phyloP scores from a whole-genome alignment of 257 asterid genomes.

The Thymus mandschuricus region DNA sequence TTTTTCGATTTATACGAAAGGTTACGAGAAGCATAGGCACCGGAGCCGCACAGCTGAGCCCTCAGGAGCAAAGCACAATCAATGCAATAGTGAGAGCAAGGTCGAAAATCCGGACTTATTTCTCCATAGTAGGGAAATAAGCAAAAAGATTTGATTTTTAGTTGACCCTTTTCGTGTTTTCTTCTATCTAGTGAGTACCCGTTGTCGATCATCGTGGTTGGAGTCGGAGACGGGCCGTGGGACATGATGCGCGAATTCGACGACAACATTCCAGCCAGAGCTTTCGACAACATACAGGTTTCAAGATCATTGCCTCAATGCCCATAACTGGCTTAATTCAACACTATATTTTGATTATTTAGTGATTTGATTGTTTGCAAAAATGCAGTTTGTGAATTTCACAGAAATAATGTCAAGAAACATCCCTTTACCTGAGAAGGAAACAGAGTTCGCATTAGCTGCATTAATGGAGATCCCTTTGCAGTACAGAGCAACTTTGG shows the following conservation, averaged over 20 bases:
- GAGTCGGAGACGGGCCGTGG: slow-evolving; percentile 99
- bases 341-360: background rate
- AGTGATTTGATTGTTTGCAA: slow-evolving; percentile 10
- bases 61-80: slow-evolving; percentile 73
- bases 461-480: slow-evolving; percentile 91
- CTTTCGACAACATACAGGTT: slow-evolving; percentile 91
- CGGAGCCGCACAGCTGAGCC: slow-evolving; percentile 60
- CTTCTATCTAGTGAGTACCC: slow-evolving; percentile 58
- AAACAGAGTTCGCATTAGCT: slow-evolving; percentile 77
- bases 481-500: slow-evolving; percentile 83
- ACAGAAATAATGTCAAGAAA: slow-evolving; percentile 85
- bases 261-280: slow-evolving; percentile 84
- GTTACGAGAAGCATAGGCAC: slow-evolving; percentile 89
- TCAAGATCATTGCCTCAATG: background rate
- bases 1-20: slow-evolving; percentile 30
- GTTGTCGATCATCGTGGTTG: slow-evolving; percentile 85
- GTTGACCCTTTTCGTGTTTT: background rate
- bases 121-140: background rate
- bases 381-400: slow-evolving; percentile 81
- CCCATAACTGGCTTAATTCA: background rate
- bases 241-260: slow-evolving; percentile 85
- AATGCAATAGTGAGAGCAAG: slow-evolving; percentile 89
- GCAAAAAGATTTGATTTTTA: background rate
- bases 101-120: slow-evolving; percentile 34
- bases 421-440: slow-evolving; percentile 64